Evolutionary conservation across 1,284 basidiomycete genomes (phyloP), one percentile per base, ranked within the genome.

Genomic region (Ceratobasidium sp.): DNA sequence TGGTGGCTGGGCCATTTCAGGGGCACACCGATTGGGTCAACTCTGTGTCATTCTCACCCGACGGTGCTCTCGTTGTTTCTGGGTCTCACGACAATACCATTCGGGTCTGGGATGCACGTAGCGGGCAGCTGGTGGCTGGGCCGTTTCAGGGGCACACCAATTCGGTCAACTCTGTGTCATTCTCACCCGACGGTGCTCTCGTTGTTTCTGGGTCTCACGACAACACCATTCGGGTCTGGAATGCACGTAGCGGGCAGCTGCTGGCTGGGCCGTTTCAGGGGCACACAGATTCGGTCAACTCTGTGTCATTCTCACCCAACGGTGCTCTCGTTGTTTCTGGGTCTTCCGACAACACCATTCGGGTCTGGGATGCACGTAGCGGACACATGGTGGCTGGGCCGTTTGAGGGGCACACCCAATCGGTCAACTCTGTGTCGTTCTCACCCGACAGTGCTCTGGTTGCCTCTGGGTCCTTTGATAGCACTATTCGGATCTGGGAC

Each of bases 401-500:
- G n/a, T n/a, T n/a, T n/a, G n/a, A 27, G 2, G 29, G 2, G 48
- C 33, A 56, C 27, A 44, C 17, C 22, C n/a, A 24, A 27, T 19
- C 19, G 48, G 67, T 75, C 33, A 44, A 2, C n/a, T 69, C 41
- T 17, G 53, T 76, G n/a, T 27, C 75, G 9, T 76, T 57, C 64
- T 74, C 64, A 22, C 64, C 48, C 19, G 27, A 53, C 19, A 50
- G 64, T 5, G 9, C 2, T 36, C 50, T 33, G 24, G 11, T 69
- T 19, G 65, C 41, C 36, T 75, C 74, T 9, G 73, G 72, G 3
- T 75, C 74, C n/a, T 5, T 31, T 24, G 75, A 75, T 66, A 19
- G 59, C 24, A 65, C 74, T n/a, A 56, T 75, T n/a, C 75, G 62
- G 27, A 27, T 75, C n/a, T 75, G 75, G 74, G 69, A 75, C 50